A percentile compares a stretch with the other conserved stretches of the same genome.
Conservation (phyloP, 2,329 filamentous ascomycete genomes). For the Bipolaris sorokiniana region DNA sequence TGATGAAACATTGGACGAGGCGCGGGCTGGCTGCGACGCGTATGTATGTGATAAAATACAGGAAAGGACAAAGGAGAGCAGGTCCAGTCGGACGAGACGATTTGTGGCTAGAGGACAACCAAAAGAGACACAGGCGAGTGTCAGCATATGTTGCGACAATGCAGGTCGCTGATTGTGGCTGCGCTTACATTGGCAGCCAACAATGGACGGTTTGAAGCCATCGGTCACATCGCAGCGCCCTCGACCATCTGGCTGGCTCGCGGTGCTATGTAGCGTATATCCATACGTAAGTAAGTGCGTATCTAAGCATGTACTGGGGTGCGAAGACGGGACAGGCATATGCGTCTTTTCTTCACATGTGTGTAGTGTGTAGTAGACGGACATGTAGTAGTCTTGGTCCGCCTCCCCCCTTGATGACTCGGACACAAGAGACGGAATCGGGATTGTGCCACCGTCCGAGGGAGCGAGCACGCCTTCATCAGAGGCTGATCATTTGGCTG, state of each 20-base stretch:
- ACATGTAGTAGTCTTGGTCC: too few relatives aligned
- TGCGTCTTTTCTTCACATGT: background rate
- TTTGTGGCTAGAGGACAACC: constrained; percentile 20
- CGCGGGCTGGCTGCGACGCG: background rate
- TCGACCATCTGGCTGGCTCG: too few relatives aligned
- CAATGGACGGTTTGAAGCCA: background rate
- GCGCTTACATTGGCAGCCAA: constrained; percentile 7
- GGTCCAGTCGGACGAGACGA: background rate
- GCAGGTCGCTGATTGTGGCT: constrained; percentile 23
- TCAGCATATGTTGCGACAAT: constrained; percentile 24
- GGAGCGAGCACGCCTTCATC: constrained; percentile 3
- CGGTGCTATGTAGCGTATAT: too few relatives aligned
- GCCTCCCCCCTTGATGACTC: background rate
- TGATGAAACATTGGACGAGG: background rate
- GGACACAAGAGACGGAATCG: constrained; percentile 1
- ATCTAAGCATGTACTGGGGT: background rate
- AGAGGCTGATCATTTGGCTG: constrained; percentile 22
- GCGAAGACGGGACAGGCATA: background rate
- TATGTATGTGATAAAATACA: background rate
- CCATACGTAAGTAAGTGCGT: background rate
- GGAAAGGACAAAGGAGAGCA: background rate
- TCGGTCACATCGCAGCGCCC: background rate
- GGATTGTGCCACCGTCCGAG: constrained; percentile 21
- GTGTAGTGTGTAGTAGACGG: too few relatives aligned
- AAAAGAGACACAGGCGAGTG: constrained; percentile 11